A percentile compares a stretch with the other conserved stretches of the same genome.
phyloP scores from a whole-genome alignment of 23 red algal species.

The Gracilaria caudata region DNA sequence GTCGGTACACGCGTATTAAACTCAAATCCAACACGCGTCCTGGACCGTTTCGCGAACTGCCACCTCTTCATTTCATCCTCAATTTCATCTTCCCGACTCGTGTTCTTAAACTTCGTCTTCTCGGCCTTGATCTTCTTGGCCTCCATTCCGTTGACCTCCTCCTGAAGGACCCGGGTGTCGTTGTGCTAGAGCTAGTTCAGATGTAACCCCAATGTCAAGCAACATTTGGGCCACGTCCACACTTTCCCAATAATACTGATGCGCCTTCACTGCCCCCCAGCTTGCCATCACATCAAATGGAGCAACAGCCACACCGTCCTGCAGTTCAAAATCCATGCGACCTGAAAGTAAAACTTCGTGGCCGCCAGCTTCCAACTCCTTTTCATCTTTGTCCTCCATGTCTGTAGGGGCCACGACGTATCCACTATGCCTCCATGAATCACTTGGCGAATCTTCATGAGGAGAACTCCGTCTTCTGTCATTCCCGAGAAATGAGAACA shows the following conservation, averaged over 20 bases:
- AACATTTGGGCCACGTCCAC: slow-evolving; percentile 60
- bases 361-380: slow-evolving; percentile 24
- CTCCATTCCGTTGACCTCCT: background rate
- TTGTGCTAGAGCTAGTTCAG: slow-evolving; percentile 19
- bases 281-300: slow-evolving; percentile 63
- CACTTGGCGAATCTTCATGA: background rate
- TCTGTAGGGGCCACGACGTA: slow-evolving; percentile 3
- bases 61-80: background rate
- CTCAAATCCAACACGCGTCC: no score
- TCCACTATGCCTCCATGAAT: slow-evolving; percentile 27
- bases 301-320: slow-evolving; percentile 36
- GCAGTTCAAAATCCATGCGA: slow-evolving; percentile 55
- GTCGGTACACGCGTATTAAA: no score
- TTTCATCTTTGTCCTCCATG: slow-evolving; percentile 5
- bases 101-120: background rate
- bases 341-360: slow-evolving; percentile 45
- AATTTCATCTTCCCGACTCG: background rate
- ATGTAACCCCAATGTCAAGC: slow-evolving; percentile 54
- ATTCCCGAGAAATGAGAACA: slow-evolving; percentile 26
- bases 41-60: no score
- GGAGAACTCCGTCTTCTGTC: background rate
- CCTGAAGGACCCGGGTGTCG: background rate
- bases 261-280: slow-evolving; percentile 64
- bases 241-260: slow-evolving; percentile 61
- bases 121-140: background rate